Evolutionary conservation across 257 asterid species (phyloP).

Genomic region (Nicotiana knightiana): DNA sequence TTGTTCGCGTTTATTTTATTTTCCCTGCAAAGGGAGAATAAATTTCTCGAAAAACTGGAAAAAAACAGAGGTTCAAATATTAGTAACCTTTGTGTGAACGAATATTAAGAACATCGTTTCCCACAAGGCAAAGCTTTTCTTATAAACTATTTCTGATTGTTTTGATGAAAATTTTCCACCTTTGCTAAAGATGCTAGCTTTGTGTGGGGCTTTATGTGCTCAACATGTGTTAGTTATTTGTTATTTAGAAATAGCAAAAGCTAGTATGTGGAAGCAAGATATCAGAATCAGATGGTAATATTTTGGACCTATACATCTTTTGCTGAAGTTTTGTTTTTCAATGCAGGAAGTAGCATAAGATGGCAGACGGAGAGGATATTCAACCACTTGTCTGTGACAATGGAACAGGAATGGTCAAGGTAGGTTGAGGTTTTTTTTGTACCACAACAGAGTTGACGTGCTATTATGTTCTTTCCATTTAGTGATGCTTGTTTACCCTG

Average conservation of each 20-base stretch:
- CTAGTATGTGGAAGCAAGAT: background rate
- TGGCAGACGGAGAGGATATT: conserved; percentile 38
- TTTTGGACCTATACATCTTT: background rate
- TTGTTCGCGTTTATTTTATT: background rate
- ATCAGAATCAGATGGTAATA: background rate
- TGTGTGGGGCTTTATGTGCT: background rate
- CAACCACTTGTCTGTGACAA: conserved; percentile 46
- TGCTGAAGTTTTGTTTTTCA: background rate
- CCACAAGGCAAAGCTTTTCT: background rate
- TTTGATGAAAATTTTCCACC: background rate
- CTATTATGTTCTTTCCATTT: background rate
- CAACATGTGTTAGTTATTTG: background rate
- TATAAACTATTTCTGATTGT: background rate
- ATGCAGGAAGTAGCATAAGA: conserved; percentile 27
- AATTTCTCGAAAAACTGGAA: background rate
- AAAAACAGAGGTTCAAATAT: background rate
- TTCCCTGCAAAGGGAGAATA: background rate
- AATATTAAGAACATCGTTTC: background rate
- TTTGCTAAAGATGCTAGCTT: background rate
- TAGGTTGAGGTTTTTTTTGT: background rate
- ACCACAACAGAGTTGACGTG: background rate
- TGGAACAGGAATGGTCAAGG: conserved; percentile 52
- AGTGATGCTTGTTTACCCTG: background rate
- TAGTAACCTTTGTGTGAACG: background rate
- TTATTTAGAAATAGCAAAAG: background rate